Evolutionary conservation across 2,329 filamentous ascomycete species (phyloP).

Genomic region (Parastagonospora nodorum): DNA sequence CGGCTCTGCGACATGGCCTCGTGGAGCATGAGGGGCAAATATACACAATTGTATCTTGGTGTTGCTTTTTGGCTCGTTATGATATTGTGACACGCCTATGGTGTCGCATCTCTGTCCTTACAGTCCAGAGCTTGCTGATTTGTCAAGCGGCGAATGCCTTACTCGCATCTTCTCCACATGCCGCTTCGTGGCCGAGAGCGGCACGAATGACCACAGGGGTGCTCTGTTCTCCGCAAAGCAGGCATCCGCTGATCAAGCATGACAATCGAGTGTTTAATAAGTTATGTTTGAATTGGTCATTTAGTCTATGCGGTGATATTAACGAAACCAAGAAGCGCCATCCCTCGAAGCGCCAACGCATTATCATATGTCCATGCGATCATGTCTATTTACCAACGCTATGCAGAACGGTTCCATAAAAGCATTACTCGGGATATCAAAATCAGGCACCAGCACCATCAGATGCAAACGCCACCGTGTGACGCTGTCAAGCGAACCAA

Average conservation of each 20-base stretch:
- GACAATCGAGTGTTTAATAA: too few relatives aligned
- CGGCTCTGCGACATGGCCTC: not conserved
- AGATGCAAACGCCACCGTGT: not conserved
- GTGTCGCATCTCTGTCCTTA: too few relatives aligned
- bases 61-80: not conserved
- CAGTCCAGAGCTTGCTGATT: not conserved
- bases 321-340: not conserved
- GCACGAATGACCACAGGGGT: not conserved
- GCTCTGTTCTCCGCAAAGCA: not conserved
- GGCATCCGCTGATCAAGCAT: too few relatives aligned
- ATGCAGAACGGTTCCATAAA: conserved; percentile 1
- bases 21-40: too few relatives aligned
- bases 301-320: not conserved
- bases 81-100: too few relatives aligned
- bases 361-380: conserved; percentile 1
- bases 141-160: conserved; percentile 2
- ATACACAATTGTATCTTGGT: not conserved
- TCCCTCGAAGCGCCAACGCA: not conserved
- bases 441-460: not conserved
- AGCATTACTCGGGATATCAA: not conserved
- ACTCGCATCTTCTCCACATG: conserved; percentile 3
- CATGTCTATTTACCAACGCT: conserved; percentile 1
- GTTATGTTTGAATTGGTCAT: not conserved
- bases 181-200: not conserved
- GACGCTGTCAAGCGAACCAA: too few relatives aligned